Percentiles rank a stretch among this genome's conserved stretches.
These are phyloP conservation scores for Sporothrix brunneoviolacea DNA, from an alignment of 2,329 filamentous ascomycete genomes.

Conservation along the genomic window DNA sequence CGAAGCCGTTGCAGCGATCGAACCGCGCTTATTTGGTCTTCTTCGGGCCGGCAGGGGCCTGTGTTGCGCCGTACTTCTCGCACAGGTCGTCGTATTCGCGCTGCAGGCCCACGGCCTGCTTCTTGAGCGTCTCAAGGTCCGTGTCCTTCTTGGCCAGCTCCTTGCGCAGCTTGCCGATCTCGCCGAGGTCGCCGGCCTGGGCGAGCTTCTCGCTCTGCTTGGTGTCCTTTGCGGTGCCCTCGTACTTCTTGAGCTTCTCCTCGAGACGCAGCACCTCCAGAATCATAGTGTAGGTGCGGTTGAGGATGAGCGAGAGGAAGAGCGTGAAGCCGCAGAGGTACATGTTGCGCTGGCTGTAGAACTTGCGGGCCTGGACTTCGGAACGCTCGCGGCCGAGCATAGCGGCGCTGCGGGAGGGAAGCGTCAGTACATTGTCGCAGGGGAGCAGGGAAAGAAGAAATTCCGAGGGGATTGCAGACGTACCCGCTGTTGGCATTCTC, in stretches of 20 bases:
- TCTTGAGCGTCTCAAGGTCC: conserved; percentile 83
- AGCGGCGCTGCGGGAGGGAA: conserved; percentile 39
- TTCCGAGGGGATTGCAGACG: conserved; percentile 24
- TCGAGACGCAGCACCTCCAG: conserved; percentile 85
- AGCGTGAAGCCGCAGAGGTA: conserved; percentile 99
- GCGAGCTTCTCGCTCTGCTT: conserved; percentile 69
- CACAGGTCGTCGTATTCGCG: conserved; percentile 80
- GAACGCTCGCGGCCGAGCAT: conserved; percentile 89
- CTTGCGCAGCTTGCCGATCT: conserved; percentile 63
- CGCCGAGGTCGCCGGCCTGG: conserved; percentile 54
- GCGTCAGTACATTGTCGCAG: conserved; percentile 19
- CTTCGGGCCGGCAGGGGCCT: conserved; percentile 44
- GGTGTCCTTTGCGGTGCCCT: conserved; percentile 52
- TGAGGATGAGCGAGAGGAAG: conserved; percentile 96
- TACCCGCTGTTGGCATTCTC: conserved; percentile 51
- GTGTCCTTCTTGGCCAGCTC: conserved; percentile 72
- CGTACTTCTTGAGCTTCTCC: conserved; percentile 79
- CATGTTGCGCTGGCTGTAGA: conserved; percentile 99
- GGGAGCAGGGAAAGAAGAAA: background rate
- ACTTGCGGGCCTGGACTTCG: conserved; percentile 98
- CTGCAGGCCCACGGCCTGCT: conserved; percentile 78
- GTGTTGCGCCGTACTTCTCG: conserved; percentile 66
- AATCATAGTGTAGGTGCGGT: conserved; percentile 98
- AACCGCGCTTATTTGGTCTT: conserved; percentile 46
- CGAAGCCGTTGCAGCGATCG: background rate